Evolutionary conservation across 2,329 filamentous ascomycete genomes (phyloP), one percentile per base, ranked within the genome.

Genomic region (Colletotrichum spaethianum): DNA sequence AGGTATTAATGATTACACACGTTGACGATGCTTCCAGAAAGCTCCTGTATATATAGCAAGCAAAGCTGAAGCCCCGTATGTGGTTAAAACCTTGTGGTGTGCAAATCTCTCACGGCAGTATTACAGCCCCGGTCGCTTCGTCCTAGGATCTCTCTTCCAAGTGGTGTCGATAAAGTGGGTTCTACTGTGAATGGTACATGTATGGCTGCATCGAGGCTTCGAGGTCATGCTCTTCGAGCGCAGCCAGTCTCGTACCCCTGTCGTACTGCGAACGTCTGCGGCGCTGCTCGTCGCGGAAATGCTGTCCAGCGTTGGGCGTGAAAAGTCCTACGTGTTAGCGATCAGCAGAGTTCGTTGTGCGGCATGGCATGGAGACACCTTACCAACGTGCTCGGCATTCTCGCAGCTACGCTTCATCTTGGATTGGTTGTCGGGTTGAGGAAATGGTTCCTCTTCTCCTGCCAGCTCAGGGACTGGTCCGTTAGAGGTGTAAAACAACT

Each of bases 331-430:
- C 16, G 28, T 40, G 42, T n/a, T 46, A 46, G 59, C 9, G 20
- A 23, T 67, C 36, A 64, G 33, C 23, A 57, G 18, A 20, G 14
- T 38, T 48, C 14, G 42, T 18, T 7, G 31, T 57, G 6, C 11
- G 20, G 12, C 4, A 23, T 12, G 23, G 3, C 26, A 20, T 12
- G 14, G 67, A 63, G 87, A 92, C 9, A 23, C 9, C 65, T 80
- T 80, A 91, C 95, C 95, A 75, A 96, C 91, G 78, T 94, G 92
- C 79, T 94, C 93, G 1, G 94, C 94, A 79, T 96, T 97, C 79
- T 97, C 93, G 72, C 93, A 93, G 75, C 93, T 96, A 72, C 95
- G 90, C 83, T 94, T 93, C 87, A 96, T 92, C 84, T 98, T 98
- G 0, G 93, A 93, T 67, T 91, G 88, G 78, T 98, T 98, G 83